phyloP scores from a whole-genome alignment of 106 monocot species.

The Acorus gramineus region DNA sequence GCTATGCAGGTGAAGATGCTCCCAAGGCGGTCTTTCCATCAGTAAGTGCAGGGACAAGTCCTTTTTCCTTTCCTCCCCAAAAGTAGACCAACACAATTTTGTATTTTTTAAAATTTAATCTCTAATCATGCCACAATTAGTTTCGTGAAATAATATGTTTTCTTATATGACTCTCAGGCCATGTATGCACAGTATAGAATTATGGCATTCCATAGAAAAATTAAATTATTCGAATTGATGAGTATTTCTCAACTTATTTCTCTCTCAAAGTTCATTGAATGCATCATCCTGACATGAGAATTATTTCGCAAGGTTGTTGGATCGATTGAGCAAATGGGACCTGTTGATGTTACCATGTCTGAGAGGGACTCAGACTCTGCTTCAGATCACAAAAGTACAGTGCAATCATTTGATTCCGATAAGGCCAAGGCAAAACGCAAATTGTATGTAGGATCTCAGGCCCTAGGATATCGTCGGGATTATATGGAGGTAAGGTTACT shows the following conservation, averaged over 20 bases:
- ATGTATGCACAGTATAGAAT: too few species aligned
- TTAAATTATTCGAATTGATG: too few species aligned
- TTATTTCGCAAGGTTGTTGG: conserved; percentile 52
- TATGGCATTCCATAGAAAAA: too few species aligned
- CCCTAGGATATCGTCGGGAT: conserved; percentile 25
- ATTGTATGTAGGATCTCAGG: conserved; percentile 26
- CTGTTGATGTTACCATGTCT: conserved; percentile 42
- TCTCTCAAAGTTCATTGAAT: not conserved
- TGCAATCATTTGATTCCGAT: conserved; percentile 16
- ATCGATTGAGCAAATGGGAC: conserved; percentile 59
- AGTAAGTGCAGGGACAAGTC: conserved; percentile 26
- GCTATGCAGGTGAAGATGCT: conserved; percentile 90
- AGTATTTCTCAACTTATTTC: too few species aligned
- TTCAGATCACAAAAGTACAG: conserved; percentile 34
- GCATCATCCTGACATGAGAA: too few species aligned
- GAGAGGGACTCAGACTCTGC: conserved; percentile 58
- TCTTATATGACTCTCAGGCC: too few species aligned
- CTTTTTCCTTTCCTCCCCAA: too few species aligned
- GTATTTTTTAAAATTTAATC: too few species aligned
- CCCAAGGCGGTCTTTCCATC: conserved; percentile 97
- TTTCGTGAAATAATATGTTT: too few species aligned
- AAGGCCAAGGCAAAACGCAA: conserved; percentile 16
- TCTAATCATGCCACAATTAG: too few species aligned
- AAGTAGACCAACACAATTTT: too few species aligned
- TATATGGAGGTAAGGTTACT: conserved; percentile 17